Evolutionary conservation across 768 basidiomycete genomes (phyloP), one percentile per base, ranked within the genome.

Genomic region (Lactarius hengduanensis): DNA sequence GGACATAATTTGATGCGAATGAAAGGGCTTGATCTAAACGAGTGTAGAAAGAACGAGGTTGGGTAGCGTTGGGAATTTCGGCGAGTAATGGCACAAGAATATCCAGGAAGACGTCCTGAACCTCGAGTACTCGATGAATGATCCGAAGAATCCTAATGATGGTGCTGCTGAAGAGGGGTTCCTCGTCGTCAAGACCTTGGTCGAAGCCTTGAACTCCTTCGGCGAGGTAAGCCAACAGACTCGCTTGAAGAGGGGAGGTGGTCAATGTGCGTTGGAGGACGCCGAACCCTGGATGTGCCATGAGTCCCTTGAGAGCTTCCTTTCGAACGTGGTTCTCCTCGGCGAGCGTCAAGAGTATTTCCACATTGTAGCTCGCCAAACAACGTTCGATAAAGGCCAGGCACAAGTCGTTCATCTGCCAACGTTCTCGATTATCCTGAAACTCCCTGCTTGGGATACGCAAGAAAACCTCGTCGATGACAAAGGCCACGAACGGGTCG

Each of bases 81-180:
- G 84, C 79, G 9, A 96, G 82, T 26, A 90, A 77, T 2, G 94
- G 93, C 3, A 96, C 78, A 58, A 96, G 84, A 28, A 95, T 87
- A 62, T 98, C 94, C 50, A 95, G 81, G 80, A 96, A 97, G 63
- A 94, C 83, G 59, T 91, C 88, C 73, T 98, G 95, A 32, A 94
- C 83, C 69, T 94, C 91, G 64, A 98, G 79, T 0, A 91, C 83
- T 1, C 94, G 88, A 67, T 87, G 84, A 18, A 93, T 81, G 69
- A 96, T 92, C 61, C 95, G 82, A 41, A 98, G 80, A 8, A 92
- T 85, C 16, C 94, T 90, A 22, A 88, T 78, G 69, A 97, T 89
- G 4, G 91, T 91, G 57, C 82, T 83, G 40, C 83, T 82, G 78
- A 92, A 92, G 73, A 82, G 86, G 0, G 87, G 82, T 74, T 92